phyloP scores from a whole-genome alignment of 768 basidiomycete genomes.

The Podaxis sp. region DNA sequence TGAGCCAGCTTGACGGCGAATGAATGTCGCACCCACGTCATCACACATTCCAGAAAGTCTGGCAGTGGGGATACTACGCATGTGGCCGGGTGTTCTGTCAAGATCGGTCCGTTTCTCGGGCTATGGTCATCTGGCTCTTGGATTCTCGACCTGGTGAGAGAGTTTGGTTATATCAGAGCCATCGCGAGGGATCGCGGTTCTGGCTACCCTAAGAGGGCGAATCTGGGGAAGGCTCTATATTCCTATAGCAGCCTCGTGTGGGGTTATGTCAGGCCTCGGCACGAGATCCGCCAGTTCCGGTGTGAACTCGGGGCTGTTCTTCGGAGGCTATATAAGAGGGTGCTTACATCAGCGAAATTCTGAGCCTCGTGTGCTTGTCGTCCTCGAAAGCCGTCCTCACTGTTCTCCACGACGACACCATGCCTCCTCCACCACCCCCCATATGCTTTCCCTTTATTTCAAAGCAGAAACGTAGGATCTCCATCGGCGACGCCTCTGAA shows the following conservation, averaged over 20 bases:
- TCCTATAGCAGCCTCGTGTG: not conserved
- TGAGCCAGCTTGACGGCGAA: not conserved
- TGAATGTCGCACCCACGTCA: not conserved
- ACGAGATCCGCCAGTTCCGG: not conserved
- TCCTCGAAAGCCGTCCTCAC: not conserved
- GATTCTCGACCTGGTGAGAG: no score
- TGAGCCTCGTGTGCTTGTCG: not conserved
- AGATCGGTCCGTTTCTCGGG: not conserved
- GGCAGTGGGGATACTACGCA: not conserved
- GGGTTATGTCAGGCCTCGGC: not conserved
- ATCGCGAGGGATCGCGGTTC: not conserved
- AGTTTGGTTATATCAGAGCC: not conserved
- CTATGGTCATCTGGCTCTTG: no score
- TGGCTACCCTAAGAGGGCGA: not conserved
- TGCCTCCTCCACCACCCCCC: slow-evolving; percentile 47
- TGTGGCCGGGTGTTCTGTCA: not conserved
- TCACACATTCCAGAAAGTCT: not conserved
- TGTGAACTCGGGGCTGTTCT: not conserved
- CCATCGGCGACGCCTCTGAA: slow-evolving; percentile 34
- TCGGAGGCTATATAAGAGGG: not conserved
- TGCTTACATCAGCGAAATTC: not conserved
- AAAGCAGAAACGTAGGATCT: slow-evolving; percentile 48
- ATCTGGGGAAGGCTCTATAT: not conserved
- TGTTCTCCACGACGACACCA: slow-evolving; percentile 3
- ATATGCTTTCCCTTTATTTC: slow-evolving; percentile 61